These are phyloP conservation scores for Punctularia strigosozonata DNA, from an alignment of 768 basidiomycete genomes.

Conservation along the genomic window DNA sequence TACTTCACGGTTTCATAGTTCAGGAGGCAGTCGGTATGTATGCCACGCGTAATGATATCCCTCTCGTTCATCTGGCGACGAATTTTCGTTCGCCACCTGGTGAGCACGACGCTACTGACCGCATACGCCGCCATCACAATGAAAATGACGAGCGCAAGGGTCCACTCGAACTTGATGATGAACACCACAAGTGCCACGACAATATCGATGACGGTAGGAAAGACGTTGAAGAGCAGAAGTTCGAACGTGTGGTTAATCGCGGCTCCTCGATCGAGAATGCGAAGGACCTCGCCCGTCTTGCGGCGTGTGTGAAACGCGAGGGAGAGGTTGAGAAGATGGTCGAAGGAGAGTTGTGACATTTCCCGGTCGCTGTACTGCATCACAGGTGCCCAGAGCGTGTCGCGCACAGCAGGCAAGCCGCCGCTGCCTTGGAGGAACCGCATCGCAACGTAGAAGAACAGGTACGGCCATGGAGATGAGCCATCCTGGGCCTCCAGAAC, in stretches of 20 bases:
- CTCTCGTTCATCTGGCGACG: slow-evolving; percentile 73
- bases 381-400: slow-evolving; percentile 72
- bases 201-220: slow-evolving; percentile 78
- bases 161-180: slow-evolving; percentile 50
- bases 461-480: slow-evolving; percentile 53
- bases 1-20: slow-evolving; percentile 85
- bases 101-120: slow-evolving; percentile 40
- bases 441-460: slow-evolving; percentile 56
- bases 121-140: slow-evolving; percentile 66
- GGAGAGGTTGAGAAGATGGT: slow-evolving; percentile 80
- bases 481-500: slow-evolving; percentile 36
- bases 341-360: slow-evolving; percentile 79
- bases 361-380: slow-evolving; percentile 84
- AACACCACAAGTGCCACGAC: slow-evolving; percentile 61
- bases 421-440: slow-evolving; percentile 69
- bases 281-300: slow-evolving; percentile 78
- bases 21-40: slow-evolving; percentile 70
- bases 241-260: slow-evolving; percentile 79
- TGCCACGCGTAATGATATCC: slow-evolving; percentile 74
- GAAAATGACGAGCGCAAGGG: slow-evolving; percentile 54
- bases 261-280: slow-evolving; percentile 73
- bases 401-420: slow-evolving; percentile 57
- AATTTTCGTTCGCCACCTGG: slow-evolving; percentile 63
- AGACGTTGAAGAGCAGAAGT: slow-evolving; percentile 73
- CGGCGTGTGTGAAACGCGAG: slow-evolving; percentile 73